Evolutionary conservation across 2,329 filamentous ascomycete genomes (phyloP).

Genomic region (Phyllosticta paracitricarpa): DNA sequence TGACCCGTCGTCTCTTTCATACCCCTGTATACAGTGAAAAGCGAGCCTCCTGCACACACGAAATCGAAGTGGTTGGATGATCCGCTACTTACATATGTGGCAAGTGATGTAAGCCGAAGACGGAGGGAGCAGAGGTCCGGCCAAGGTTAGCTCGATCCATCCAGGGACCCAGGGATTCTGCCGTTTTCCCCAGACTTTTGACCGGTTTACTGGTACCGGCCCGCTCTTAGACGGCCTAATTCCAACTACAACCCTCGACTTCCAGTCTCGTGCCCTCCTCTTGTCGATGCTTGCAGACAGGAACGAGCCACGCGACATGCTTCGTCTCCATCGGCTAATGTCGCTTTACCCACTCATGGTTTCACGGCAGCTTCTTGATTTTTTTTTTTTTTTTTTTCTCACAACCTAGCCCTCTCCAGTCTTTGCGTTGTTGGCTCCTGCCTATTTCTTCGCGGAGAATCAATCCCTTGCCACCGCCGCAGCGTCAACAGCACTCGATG

Average conservation of each 20-base stretch:
- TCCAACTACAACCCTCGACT: background rate
- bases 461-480: background rate
- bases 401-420: background rate
- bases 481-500: background rate
- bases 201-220: background rate
- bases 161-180: background rate
- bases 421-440: background rate
- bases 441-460: background rate
- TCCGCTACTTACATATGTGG: background rate
- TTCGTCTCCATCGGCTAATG: background rate
- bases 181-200: background rate
- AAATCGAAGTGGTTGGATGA: background rate
- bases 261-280: background rate
- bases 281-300: background rate
- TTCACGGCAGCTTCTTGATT: background rate
- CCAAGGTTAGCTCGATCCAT: background rate
- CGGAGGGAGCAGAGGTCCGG: background rate
- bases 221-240: background rate
- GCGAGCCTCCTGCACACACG: background rate
- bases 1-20: background rate
- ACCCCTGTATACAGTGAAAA: background rate
- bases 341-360: background rate
- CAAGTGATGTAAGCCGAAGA: background rate
- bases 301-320: background rate
- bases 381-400: background rate